These are phyloP conservation scores for Thelonectria blattea DNA, from an alignment of 2,329 filamentous ascomycete genomes.

Conservation along the genomic window DNA sequence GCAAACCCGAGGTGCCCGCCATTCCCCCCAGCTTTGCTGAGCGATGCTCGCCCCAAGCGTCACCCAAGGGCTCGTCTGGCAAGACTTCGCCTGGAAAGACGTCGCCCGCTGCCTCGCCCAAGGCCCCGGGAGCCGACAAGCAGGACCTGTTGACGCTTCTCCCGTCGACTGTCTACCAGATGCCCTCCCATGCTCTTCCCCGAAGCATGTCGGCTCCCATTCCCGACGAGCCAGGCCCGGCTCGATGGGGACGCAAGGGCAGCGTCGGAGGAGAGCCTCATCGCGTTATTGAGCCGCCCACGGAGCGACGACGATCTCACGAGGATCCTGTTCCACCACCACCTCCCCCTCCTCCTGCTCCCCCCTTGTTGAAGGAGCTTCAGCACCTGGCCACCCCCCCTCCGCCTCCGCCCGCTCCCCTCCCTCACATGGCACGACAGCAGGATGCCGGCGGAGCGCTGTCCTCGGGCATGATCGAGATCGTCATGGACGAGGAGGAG, in stretches of 20 bases:
- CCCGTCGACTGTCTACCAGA: constrained; percentile 66
- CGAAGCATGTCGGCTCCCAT: constrained; percentile 68
- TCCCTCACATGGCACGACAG: constrained; percentile 52
- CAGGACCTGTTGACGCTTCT: constrained; percentile 54
- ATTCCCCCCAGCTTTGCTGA: constrained; percentile 57
- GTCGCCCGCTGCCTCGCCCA: constrained; percentile 25
- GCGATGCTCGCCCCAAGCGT: constrained; percentile 48
- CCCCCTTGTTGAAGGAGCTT: constrained; percentile 66
- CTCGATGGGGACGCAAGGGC: constrained; percentile 44
- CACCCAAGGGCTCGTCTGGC: constrained; percentile 44
- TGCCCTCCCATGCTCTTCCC: constrained; percentile 57
- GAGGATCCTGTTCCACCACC: constrained; percentile 58
- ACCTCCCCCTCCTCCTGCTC: constrained; percentile 56
- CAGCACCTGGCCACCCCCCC: constrained; percentile 67
- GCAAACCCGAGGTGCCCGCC: constrained; percentile 61
- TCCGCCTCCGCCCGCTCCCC: constrained; percentile 65
- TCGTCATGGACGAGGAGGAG: constrained; percentile 69
- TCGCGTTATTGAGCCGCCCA: constrained; percentile 53
- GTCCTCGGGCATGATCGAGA: constrained; percentile 66
- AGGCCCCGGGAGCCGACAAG: constrained; percentile 38
- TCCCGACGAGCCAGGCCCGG: constrained; percentile 46
- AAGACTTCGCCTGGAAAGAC: not conserved
- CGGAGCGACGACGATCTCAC: constrained; percentile 53
- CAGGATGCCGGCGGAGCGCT: constrained; percentile 50
- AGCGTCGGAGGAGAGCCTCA: constrained; percentile 47